Conservation (phyloP, 2,329 filamentous ascomycete genomes). For the Aspergillus neoniger region DNA sequence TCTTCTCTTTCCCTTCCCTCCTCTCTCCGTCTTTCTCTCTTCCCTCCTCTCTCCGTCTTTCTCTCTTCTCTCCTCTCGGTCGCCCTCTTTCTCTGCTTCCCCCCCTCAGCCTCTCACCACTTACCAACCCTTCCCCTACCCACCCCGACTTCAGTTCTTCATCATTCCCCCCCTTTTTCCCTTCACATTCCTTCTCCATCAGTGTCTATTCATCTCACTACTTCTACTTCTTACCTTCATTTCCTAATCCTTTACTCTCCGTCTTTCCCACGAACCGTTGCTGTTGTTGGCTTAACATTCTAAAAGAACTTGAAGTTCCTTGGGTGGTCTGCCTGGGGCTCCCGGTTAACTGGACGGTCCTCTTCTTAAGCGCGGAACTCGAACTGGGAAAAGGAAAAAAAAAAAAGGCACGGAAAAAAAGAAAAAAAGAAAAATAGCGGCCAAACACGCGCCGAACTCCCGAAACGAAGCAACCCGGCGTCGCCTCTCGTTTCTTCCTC, state of each 20-base stretch:
- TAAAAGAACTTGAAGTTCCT: constrained; percentile 6
- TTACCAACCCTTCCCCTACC: constrained; percentile 17
- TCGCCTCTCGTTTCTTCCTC: constrained; percentile 32
- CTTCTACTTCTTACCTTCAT: constrained; percentile 8
- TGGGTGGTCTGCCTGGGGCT: constrained; percentile 8
- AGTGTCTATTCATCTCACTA: constrained; percentile 6
- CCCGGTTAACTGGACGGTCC: constrained; percentile 4
- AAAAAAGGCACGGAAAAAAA: constrained; percentile 16
- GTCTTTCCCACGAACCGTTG: constrained; percentile 5
- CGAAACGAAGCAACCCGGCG: constrained; percentile 18
- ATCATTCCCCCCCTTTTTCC: constrained; percentile 20
- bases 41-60: constrained; percentile 20
- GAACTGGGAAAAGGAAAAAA: constrained; percentile 1
- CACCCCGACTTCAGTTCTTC: constrained; percentile 28
- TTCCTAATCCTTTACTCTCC: constrained; percentile 14
- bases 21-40: constrained; percentile 14
- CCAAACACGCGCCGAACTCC: constrained; percentile 24
- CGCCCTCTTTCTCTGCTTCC: constrained; percentile 16
- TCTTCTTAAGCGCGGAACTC: constrained; percentile 7
- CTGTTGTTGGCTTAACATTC: neutral
- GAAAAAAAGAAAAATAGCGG: constrained; percentile 14
- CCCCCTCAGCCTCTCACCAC: constrained; percentile 25
- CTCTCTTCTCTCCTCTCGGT: constrained; percentile 20
- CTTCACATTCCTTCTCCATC: constrained; percentile 12
- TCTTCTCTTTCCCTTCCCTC: constrained; percentile 4